These are phyloP conservation scores for Tricholoma saponaceum DNA, from an alignment of 768 basidiomycete genomes.

Conservation along the genomic window DNA sequence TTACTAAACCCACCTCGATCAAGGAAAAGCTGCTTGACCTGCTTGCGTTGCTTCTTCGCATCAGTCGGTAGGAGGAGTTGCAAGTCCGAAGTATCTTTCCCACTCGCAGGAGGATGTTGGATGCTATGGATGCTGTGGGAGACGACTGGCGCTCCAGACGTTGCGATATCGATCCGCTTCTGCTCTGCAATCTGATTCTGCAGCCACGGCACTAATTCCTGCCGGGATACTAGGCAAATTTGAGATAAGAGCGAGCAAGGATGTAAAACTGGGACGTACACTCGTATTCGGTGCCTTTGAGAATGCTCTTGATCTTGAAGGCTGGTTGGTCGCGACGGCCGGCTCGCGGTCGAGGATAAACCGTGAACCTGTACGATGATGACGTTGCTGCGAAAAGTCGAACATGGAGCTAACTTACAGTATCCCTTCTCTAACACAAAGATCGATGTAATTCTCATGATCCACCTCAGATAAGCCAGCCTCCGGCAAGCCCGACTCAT, in stretches of 20 bases:
- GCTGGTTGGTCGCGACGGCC: conserved; percentile 57
- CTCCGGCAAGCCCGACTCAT: conserved; percentile 66
- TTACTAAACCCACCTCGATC: conserved; percentile 51
- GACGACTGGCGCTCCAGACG: conserved; percentile 50
- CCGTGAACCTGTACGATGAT: conserved; percentile 31
- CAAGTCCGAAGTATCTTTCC: conserved; percentile 38
- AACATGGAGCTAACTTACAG: conserved; percentile 43
- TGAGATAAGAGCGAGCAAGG: not conserved
- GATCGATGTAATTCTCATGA: conserved; percentile 61
- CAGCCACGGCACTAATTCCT: conserved; percentile 72
- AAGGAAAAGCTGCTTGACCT: conserved; percentile 62
- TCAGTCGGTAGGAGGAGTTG: conserved; percentile 68
- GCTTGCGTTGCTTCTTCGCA: conserved; percentile 70
- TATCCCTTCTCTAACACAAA: conserved; percentile 79
- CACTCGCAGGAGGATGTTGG: conserved; percentile 26
- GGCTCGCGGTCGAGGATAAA: conserved; percentile 47
- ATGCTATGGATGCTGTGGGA: conserved; percentile 37
- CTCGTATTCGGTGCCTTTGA: conserved; percentile 75
- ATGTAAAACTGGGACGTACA: conserved; percentile 33
- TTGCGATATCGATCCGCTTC: conserved; percentile 64
- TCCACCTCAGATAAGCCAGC: conserved; percentile 55
- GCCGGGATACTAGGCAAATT: conserved; percentile 11
- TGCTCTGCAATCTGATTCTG: conserved; percentile 79
- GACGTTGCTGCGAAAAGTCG: not conserved
- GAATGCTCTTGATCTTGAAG: conserved; percentile 81